Percentiles rank a stretch among this genome's conserved stretches.
phyloP scores from a whole-genome alignment of 192 early-diverging fungal genomes.

The Chytriomyces sp. region DNA sequence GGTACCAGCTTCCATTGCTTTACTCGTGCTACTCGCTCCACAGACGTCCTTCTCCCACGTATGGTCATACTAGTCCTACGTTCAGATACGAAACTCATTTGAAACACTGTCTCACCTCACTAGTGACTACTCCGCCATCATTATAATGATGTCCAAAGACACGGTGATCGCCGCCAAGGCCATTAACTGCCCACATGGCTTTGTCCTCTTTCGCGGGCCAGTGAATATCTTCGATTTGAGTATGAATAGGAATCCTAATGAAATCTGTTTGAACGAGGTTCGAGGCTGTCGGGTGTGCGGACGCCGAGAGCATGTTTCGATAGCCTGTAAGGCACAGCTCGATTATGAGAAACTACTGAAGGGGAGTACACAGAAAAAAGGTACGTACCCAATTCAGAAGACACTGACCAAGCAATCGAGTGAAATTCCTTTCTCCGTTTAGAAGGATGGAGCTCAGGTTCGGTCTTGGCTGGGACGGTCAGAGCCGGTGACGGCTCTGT shows the following conservation, averaged over 20 bases:
- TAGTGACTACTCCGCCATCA: conserved; percentile 12
- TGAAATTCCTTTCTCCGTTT: conserved; percentile 5
- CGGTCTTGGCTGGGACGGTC: too few relatives aligned
- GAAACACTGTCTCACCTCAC: not conserved
- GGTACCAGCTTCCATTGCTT: not conserved
- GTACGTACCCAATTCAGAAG: conserved; percentile 9
- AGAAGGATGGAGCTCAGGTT: too few relatives aligned
- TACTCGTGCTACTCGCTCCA: not conserved
- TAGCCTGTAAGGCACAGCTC: conserved; percentile 1
- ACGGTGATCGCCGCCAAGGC: conserved; percentile 16
- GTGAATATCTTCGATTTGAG: conserved; percentile 56
- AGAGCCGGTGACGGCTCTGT: too few relatives aligned
- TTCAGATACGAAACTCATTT: not conserved
- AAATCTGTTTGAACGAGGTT: conserved; percentile 25
- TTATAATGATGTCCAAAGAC: conserved; percentile 3
- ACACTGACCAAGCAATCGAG: conserved; percentile 19
- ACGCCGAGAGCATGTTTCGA: conserved; percentile 25
- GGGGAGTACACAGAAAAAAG: not conserved
- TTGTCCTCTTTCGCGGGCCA: conserved; percentile 42
- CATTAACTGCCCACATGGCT: conserved; percentile 8
- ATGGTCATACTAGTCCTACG: not conserved
- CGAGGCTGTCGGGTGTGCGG: conserved; percentile 18
- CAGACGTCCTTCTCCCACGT: not conserved
- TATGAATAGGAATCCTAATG: conserved; percentile 48
- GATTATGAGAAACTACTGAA: not conserved